phyloP scores from a whole-genome alignment of 2,329 filamentous ascomycete species.

The Fusarium avenaceum region DNA sequence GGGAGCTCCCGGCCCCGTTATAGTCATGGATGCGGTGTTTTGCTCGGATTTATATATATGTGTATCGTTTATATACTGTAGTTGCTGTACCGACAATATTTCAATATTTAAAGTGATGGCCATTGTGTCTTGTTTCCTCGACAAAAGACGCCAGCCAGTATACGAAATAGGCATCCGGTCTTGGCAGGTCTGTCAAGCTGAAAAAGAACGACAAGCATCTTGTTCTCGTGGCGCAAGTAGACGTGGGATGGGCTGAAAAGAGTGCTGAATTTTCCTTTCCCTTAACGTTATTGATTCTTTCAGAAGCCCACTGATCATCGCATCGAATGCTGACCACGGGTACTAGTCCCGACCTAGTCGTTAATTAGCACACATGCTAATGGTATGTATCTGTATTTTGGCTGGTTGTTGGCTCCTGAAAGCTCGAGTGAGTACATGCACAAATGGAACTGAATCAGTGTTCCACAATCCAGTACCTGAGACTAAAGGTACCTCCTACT shows the following conservation, averaged over 20 bases:
- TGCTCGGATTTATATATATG: background rate
- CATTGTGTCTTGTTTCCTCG: background rate
- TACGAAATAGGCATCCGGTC: background rate
- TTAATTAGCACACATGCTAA: conserved; percentile 29
- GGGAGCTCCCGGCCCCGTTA: conserved; percentile 38
- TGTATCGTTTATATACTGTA: background rate
- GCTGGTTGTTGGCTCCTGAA: conserved; percentile 7
- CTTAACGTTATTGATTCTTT: conserved; percentile 15
- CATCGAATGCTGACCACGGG: conserved; percentile 36
- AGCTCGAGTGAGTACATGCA: conserved; percentile 14
- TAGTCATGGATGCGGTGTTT: conserved; percentile 11
- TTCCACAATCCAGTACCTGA: conserved; percentile 7
- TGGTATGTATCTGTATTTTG: background rate
- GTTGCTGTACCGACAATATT: background rate
- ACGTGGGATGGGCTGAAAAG: conserved; percentile 27
- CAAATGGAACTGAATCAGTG: conserved; percentile 11
- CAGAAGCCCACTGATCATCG: conserved; percentile 33
- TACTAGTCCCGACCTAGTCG: conserved; percentile 32
- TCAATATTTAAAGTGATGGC: background rate
- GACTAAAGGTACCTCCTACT: conserved; percentile 35
- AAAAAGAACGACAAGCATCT: background rate
- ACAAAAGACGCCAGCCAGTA: conserved; percentile 1
- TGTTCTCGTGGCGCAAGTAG: conserved; percentile 27
- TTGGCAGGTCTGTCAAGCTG: conserved; percentile 13
- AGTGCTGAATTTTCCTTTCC: conserved; percentile 25